Conservation (phyloP, 192 early-diverging fungal genomes). For the Podila horticola region DNA sequence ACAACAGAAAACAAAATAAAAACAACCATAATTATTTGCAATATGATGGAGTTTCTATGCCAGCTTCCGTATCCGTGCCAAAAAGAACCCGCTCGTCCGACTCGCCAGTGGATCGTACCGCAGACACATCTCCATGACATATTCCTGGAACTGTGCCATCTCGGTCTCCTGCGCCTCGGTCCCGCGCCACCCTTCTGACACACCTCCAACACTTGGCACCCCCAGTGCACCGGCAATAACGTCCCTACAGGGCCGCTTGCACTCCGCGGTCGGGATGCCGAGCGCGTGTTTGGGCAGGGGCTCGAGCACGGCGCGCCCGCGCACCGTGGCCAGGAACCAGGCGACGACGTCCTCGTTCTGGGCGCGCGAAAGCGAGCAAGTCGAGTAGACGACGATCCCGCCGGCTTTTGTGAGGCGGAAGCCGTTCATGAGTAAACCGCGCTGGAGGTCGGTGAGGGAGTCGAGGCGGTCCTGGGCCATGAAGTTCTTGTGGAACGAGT, state of each 20-base stretch:
- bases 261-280: slow-evolving; percentile 22
- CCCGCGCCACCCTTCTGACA: slow-evolving; percentile 12
- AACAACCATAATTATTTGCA: slow-evolving; percentile 2
- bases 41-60: neutral
- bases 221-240: slow-evolving; percentile 23
- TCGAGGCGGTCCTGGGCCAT: slow-evolving; percentile 69
- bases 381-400: slow-evolving; percentile 91
- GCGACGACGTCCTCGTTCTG: slow-evolving; percentile 92
- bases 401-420: slow-evolving; percentile 77
- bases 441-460: slow-evolving; percentile 71
- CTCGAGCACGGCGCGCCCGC: slow-evolving; percentile 63
- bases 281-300: slow-evolving; percentile 57
- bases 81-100: slow-evolving; percentile 82
- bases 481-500: slow-evolving; percentile 81
- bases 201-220: slow-evolving; percentile 6
- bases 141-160: slow-evolving; percentile 30
- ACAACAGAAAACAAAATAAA: neutral
- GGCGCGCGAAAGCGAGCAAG: slow-evolving; percentile 75
- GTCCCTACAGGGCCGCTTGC: slow-evolving; percentile 25
- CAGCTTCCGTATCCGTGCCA: slow-evolving; percentile 79
- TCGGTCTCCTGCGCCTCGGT: slow-evolving; percentile 18
- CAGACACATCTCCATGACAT: slow-evolving; percentile 54
- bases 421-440: slow-evolving; percentile 77
- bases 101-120: slow-evolving; percentile 76
- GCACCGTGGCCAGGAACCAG: slow-evolving; percentile 73